Evolutionary conservation across 2,329 filamentous ascomycete species (phyloP).

Genomic region (Fusarium protoensiforme): DNA sequence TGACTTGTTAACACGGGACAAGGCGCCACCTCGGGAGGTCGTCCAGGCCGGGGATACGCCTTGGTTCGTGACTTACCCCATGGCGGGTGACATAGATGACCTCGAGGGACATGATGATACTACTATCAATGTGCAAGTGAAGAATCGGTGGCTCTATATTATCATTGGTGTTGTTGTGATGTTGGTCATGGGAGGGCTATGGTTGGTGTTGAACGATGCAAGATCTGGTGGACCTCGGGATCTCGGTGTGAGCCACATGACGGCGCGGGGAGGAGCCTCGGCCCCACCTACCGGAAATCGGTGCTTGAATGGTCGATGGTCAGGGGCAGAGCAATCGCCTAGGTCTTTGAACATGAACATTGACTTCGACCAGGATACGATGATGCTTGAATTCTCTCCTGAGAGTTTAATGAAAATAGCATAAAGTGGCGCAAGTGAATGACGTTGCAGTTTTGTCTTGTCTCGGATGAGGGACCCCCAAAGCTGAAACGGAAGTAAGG

Average conservation of each 20-base stretch:
- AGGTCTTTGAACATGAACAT: not conserved
- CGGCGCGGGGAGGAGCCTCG: not conserved
- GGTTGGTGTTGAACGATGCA: not conserved
- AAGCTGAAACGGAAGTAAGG: not conserved
- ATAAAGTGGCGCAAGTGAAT: not conserved
- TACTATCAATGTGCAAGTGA: not conserved
- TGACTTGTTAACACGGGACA: constrained; percentile 24
- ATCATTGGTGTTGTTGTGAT: not conserved
- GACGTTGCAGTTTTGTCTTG: not conserved
- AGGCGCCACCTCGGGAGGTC: not conserved
- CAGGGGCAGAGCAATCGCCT: not conserved
- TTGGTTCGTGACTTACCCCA: constrained; percentile 66
- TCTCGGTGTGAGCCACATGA: constrained; percentile 35
- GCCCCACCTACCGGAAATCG: constrained; percentile 17
- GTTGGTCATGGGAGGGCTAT: not conserved
- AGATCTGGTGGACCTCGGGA: constrained; percentile 23
- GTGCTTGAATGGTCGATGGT: constrained; percentile 1
- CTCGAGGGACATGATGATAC: constrained; percentile 70
- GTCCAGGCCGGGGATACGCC: not conserved
- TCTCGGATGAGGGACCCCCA: not conserved
- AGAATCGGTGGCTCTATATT: not conserved
- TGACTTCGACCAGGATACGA: not conserved
- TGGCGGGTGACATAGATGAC: constrained; percentile 80
- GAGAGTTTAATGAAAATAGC: not conserved
- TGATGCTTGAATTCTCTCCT: not conserved